Evolutionary conservation across 192 early-diverging fungal genomes (phyloP), one percentile per base, ranked within the genome.

Genomic region (Tieghemiomyces parasiticus): DNA sequence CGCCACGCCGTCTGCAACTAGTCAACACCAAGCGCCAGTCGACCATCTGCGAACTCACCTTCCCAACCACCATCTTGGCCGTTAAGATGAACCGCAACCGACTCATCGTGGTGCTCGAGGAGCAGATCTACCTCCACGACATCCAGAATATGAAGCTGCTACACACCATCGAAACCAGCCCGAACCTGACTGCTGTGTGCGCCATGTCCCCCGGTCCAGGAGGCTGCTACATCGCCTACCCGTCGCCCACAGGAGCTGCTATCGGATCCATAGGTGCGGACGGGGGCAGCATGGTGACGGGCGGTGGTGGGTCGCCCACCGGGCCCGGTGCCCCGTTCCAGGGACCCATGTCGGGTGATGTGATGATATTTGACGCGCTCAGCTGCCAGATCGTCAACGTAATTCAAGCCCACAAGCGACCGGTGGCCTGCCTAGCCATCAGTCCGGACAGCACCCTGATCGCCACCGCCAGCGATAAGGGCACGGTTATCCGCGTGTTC

Each of bases 71-170:
- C 2, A 91, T 99, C 52, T 71, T 99, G 51, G 85, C 91, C 0
- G 92, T 99, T 19, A 95, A 95, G 73, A 78, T 99, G 60, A 99
- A 99, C 76, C 76, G 94, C 33, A 87, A 89, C 61, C 80, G 92
- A 38, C 75, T 99, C 10, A 82, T 97, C 35, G 93, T 95, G 12
- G 87, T 94, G 28, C 79, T 99, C 33, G 96, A 99, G 63, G 90
- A 93, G 70, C 88, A 89, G 62, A 93, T 96, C 45, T 96, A 90
- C 69, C 83, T 96, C 20, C 95, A 96, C 74, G 93, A 98, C 63
- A 95, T 96, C 55, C 83, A 84, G 70, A 99, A 99, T 71, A 99
- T 99, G 93, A 93, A 93, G 68, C 80, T 95, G 10, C 75, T 95
- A 42, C 88, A 95, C 63, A 93, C 91, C 0, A 92, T 99, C 63